Percentiles rank a stretch among this genome's conserved stretches.
Evolutionary conservation across 177 flowering plant genomes (phyloP).

Genomic region (Tripterygium wilfordii): DNA sequence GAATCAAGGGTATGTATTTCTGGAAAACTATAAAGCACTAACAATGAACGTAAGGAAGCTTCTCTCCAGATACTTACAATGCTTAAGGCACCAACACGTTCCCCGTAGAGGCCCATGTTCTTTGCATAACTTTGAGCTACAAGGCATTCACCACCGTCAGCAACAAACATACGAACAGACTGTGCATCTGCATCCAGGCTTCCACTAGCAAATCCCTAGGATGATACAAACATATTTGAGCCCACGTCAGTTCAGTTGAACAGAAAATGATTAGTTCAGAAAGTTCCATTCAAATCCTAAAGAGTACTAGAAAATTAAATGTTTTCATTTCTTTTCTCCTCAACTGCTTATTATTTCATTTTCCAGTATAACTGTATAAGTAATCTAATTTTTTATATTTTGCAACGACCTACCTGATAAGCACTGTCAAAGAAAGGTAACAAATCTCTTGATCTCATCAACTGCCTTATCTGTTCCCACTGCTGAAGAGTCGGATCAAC

Average conservation of each 20-base stretch:
- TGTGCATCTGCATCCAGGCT: constrained; percentile 91
- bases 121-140: constrained; percentile 97
- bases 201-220: constrained; percentile 98
- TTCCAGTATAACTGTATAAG: too few species aligned
- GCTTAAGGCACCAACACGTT: constrained; percentile 99
- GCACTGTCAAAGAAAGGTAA: constrained; percentile 99
- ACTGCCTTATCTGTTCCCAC: constrained; percentile 92
- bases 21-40: background rate
- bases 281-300: background rate
- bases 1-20: background rate
- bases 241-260: too few species aligned
- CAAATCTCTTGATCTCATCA: constrained; percentile 74
- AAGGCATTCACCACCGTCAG: constrained; percentile 94
- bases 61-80: constrained; percentile 53
- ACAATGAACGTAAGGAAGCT: background rate
- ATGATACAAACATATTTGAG: background rate
- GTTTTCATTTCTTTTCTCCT: too few species aligned
- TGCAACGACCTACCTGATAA: constrained; percentile 61
- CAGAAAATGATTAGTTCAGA: too few species aligned
- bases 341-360: too few species aligned
- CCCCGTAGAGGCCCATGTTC: constrained; percentile 98
- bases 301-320: too few species aligned
- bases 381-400: background rate
- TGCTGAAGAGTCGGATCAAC: constrained; percentile 92
- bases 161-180: constrained; percentile 87